phyloP scores from a whole-genome alignment of 2,329 filamentous ascomycete species.

The Dactylellina sp. region DNA sequence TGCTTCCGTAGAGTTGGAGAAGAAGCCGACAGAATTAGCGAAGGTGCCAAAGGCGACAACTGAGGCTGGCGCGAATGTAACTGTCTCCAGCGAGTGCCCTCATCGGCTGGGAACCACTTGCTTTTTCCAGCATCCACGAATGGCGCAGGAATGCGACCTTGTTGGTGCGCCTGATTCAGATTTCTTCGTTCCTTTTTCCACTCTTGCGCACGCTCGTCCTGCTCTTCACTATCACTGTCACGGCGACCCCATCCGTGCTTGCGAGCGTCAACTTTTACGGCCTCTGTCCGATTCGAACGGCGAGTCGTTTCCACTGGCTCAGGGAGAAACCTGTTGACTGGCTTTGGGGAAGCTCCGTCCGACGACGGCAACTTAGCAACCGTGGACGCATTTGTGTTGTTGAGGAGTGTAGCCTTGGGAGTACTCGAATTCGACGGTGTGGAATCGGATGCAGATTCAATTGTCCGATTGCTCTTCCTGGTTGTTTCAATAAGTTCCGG shows the following conservation, averaged over 20 bases:
- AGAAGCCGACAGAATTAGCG: slow-evolving; percentile 19
- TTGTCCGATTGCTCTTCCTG: slow-evolving; percentile 57
- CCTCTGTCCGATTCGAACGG: slow-evolving; percentile 59
- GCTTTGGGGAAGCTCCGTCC: slow-evolving; percentile 1
- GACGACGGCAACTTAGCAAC: slow-evolving; percentile 18
- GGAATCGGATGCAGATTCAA: slow-evolving; percentile 5
- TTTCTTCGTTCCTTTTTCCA: slow-evolving; percentile 29
- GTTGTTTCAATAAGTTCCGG: slow-evolving; percentile 59
- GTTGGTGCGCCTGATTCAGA: slow-evolving; percentile 48
- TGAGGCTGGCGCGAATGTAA: slow-evolving; percentile 1
- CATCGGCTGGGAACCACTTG: slow-evolving; percentile 51
- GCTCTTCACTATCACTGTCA: slow-evolving; percentile 50
- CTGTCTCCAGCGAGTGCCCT: slow-evolving; percentile 35
- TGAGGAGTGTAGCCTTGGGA: slow-evolving; percentile 38
- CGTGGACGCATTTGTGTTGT: slow-evolving; percentile 17
- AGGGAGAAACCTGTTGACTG: slow-evolving; percentile 51
- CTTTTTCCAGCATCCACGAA: slow-evolving; percentile 52
- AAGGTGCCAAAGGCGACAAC: slow-evolving; percentile 7
- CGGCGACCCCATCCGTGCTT: slow-evolving; percentile 50
- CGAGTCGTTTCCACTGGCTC: slow-evolving; percentile 59
- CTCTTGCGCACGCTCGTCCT: slow-evolving; percentile 15
- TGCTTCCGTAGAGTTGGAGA: no score
- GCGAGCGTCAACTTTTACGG: slow-evolving; percentile 38
- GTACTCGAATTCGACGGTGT: slow-evolving; percentile 41
- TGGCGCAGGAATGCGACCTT: slow-evolving; percentile 37